Evolutionary conservation across 2,329 filamentous ascomycete species (phyloP).

Genomic region (Zasmidium citrigriseum): DNA sequence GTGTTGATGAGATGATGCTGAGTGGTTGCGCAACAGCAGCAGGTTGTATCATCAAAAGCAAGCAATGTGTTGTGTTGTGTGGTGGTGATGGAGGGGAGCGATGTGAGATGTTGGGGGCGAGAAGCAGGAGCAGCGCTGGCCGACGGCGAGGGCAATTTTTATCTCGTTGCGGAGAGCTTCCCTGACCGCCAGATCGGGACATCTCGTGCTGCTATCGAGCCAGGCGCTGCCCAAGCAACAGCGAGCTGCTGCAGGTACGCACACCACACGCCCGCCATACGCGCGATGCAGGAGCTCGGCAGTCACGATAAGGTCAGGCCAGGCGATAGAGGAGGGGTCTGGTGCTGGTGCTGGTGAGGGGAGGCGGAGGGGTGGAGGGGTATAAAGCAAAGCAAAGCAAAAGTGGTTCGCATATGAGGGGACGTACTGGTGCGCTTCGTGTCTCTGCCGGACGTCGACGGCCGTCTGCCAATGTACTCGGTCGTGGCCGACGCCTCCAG

Average conservation of each 20-base stretch:
- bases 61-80: not conserved
- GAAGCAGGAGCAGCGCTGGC: too few species aligned
- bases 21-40: conserved; percentile 4
- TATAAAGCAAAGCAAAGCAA: conserved; percentile 7
- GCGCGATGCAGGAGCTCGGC: not conserved
- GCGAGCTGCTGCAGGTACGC: not conserved
- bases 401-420: not conserved
- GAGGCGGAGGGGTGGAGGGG: conserved; percentile 1
- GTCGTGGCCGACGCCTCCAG: conserved; percentile 28
- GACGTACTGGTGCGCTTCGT: conserved; percentile 38
- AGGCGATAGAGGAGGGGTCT: not conserved
- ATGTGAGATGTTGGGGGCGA: not conserved
- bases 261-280: not conserved
- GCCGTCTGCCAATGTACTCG: conserved; percentile 34
- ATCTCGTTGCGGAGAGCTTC: not conserved
- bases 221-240: not conserved
- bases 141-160: not conserved
- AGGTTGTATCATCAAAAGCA: not conserved
- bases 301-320: not conserved
- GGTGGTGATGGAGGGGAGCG: not conserved
- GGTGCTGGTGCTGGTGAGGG: too few species aligned
- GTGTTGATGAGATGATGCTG: conserved; percentile 1
- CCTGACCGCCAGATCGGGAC: not conserved
- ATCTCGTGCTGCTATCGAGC: not conserved
- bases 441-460: conserved; percentile 34